Conservation (phyloP, 202 grass and related monocot genomes). For the Panicum hallii region DNA sequence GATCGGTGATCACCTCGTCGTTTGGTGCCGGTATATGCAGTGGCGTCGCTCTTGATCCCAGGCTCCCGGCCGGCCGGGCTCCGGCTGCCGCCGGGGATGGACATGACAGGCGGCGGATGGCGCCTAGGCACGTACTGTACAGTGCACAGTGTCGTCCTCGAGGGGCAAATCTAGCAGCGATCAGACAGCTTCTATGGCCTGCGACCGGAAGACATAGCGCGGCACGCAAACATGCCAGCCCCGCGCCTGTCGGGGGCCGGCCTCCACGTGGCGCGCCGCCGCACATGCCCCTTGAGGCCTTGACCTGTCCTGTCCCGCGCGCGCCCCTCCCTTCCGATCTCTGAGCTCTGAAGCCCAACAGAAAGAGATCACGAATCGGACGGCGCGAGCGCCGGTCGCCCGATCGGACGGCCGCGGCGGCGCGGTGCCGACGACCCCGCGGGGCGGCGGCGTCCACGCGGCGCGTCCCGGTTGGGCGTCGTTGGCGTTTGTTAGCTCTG, state of each 20-base stretch:
- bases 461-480: conserved; percentile 40
- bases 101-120: not conserved
- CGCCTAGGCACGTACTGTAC: not conserved
- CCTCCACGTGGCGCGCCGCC: conserved; percentile 39
- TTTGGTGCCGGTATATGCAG: not conserved
- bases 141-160: not conserved
- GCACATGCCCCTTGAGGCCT: conserved; percentile 28
- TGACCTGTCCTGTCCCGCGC: conserved; percentile 27
- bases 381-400: not conserved
- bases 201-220: conserved; percentile 33
- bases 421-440: conserved; percentile 31
- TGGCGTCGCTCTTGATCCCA: not conserved
- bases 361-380: not conserved
- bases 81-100: conserved; percentile 1
- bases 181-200: conserved; percentile 31
- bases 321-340: not conserved
- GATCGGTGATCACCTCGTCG: not conserved
- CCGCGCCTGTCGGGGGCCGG: conserved; percentile 31
- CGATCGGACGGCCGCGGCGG: conserved; percentile 38
- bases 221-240: conserved; percentile 46
- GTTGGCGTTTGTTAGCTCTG: conserved; percentile 15
- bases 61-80: not conserved
- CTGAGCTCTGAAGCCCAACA: not conserved
- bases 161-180: conserved; percentile 44
- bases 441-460: too few relatives aligned